Evolutionary conservation across 129 eudicot genomes (phyloP).

Genomic region (Pulicaria dysenterica): DNA sequence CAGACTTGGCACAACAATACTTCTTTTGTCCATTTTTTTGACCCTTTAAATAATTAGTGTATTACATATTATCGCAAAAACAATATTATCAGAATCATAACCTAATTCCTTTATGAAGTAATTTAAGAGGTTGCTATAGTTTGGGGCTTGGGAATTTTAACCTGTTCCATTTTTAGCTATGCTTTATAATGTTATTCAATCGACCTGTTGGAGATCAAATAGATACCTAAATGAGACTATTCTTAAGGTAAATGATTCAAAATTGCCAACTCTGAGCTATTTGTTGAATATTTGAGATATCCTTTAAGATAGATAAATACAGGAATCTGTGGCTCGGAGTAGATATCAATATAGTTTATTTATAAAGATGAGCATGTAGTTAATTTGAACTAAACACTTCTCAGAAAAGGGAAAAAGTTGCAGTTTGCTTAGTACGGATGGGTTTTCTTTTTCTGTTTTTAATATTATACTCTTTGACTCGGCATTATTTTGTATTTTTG

Average conservation of each 20-base stretch:
- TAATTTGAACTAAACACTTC: not conserved
- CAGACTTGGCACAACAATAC: not conserved
- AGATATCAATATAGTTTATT: not conserved
- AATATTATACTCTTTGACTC: not conserved
- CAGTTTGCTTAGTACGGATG: not conserved
- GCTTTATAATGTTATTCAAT: not conserved
- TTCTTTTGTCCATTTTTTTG: not conserved
- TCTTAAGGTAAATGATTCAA: not conserved
- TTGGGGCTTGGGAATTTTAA: not conserved
- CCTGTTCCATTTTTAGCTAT: not conserved
- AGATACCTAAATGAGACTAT: not conserved
- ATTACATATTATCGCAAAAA: not conserved
- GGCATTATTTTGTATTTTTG: conserved; percentile 10
- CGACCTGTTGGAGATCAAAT: not conserved
- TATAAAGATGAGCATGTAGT: not conserved
- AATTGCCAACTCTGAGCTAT: not conserved
- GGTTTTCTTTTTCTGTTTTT: not conserved
- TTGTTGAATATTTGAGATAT: conserved; percentile 5
- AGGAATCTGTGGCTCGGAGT: not conserved
- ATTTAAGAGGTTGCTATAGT: not conserved
- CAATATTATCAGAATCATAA: no score
- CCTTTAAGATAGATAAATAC: not conserved
- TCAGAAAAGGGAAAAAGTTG: not conserved
- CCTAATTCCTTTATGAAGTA: not conserved
- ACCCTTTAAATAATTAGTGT: not conserved